phyloP scores from a whole-genome alignment of 2,329 filamentous ascomycete species.

The Ceratocystis cacaofunesta region DNA sequence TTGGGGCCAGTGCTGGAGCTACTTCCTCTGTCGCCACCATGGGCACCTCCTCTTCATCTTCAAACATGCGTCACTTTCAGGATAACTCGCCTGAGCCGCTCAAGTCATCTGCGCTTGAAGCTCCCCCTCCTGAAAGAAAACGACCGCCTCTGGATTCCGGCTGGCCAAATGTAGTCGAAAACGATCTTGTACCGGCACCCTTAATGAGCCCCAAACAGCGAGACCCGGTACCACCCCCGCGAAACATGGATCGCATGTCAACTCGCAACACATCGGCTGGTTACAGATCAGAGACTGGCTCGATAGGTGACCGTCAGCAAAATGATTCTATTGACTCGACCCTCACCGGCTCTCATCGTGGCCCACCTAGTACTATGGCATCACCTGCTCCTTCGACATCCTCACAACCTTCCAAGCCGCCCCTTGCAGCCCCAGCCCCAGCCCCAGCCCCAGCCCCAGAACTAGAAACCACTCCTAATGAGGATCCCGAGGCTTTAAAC shows the following conservation, averaged over 20 bases:
- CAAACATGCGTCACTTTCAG: conserved; percentile 7
- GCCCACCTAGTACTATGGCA: conserved; percentile 14
- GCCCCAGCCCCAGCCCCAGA: conserved; percentile 21
- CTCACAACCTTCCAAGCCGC: conserved; percentile 13
- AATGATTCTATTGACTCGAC: conserved; percentile 17
- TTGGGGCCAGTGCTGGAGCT: background rate
- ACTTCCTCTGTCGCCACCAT: background rate
- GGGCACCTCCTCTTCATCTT: background rate
- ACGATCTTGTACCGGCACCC: conserved; percentile 42
- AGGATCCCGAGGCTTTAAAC: conserved; percentile 22
- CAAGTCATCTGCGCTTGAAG: conserved; percentile 23
- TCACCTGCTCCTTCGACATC: conserved; percentile 17
- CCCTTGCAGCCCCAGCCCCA: conserved; percentile 15
- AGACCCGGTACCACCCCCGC: conserved; percentile 33
- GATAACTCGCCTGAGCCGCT: conserved; percentile 18
- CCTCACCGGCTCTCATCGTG: conserved; percentile 13
- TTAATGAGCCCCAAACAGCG: conserved; percentile 38
- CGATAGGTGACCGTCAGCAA: conserved; percentile 16
- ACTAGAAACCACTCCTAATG: conserved; percentile 17
- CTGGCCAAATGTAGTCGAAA: conserved; percentile 35
- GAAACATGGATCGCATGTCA: conserved; percentile 36
- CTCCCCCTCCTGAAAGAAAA: conserved; percentile 46
- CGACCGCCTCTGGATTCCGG: conserved; percentile 51
- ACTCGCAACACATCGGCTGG: conserved; percentile 30
- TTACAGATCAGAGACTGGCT: conserved; percentile 17